phyloP scores from a whole-genome alignment of 2,329 filamentous ascomycete genomes.

The Ophiocordyceps camponoti-rufipedis region DNA sequence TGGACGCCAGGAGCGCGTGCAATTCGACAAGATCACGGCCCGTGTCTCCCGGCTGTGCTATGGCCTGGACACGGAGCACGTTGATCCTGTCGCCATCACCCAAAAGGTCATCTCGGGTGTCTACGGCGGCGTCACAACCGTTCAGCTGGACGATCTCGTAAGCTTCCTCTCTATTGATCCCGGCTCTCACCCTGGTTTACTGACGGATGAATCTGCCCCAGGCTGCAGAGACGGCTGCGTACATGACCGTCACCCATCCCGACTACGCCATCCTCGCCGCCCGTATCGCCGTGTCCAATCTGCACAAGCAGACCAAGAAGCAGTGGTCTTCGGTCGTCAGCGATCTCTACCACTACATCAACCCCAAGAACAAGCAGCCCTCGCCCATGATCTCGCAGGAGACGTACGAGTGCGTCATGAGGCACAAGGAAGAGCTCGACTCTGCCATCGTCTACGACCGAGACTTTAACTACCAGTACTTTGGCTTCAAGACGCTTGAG shows the following conservation, averaged over 20 bases:
- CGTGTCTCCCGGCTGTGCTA: conserved; percentile 96
- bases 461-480: conserved; percentile 99
- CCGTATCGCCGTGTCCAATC: conserved; percentile 95
- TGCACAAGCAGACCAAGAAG: conserved; percentile 99
- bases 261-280: conserved; percentile 98
- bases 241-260: conserved; percentile 98
- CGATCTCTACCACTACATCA: conserved; percentile 90
- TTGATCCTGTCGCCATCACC: conserved; percentile 94
- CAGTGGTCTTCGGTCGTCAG: conserved; percentile 92
- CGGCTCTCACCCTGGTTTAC: not conserved
- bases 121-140: conserved; percentile 91
- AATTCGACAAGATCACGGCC: conserved; percentile 99
- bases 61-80: conserved; percentile 82
- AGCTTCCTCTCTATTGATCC: conserved; percentile 16
- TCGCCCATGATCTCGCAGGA: conserved; percentile 92
- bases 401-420: conserved; percentile 87
- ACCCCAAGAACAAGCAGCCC: conserved; percentile 68
- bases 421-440: conserved; percentile 91
- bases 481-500: conserved; percentile 98
- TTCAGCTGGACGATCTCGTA: conserved; percentile 93
- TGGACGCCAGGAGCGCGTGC: conserved; percentile 98
- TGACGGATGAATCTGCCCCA: conserved; percentile 17
- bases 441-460: conserved; percentile 98
- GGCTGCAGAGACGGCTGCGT: conserved; percentile 96
- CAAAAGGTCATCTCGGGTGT: conserved; percentile 99